These are phyloP conservation scores for Epichloe elymi DNA, from an alignment of 2,329 filamentous ascomycete species.

Conservation along the genomic window DNA sequence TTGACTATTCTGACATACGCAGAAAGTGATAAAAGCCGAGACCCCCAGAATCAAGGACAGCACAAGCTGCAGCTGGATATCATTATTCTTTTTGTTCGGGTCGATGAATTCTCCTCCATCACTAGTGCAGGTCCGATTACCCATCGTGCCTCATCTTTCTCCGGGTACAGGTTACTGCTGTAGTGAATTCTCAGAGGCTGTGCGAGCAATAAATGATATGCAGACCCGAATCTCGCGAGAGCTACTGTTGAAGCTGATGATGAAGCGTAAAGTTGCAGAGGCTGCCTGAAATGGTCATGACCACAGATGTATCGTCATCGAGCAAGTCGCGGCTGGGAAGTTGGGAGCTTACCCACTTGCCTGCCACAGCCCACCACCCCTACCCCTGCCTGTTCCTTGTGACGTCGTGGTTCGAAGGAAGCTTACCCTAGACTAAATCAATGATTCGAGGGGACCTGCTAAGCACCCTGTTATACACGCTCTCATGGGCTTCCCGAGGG, in stretches of 20 bases:
- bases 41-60: slow-evolving; percentile 56
- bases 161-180: not conserved
- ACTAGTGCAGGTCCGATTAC: not conserved
- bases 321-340: not conserved
- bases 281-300: not conserved
- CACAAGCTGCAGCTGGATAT: slow-evolving; percentile 52
- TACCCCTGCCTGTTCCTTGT: slow-evolving; percentile 1
- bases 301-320: not conserved
- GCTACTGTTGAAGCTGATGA: not conserved
- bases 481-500: too few relatives aligned
- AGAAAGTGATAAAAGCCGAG: slow-evolving; percentile 63
- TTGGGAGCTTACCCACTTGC: not conserved
- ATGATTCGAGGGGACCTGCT: not conserved
- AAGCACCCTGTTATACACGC: too few relatives aligned
- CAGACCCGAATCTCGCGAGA: not conserved
- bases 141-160: slow-evolving; percentile 5
- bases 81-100: slow-evolving; percentile 20
- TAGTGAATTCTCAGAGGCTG: not conserved
- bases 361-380: not conserved
- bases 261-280: not conserved
- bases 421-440: not conserved
- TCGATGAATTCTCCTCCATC: slow-evolving; percentile 11
- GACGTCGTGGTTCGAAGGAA: not conserved
- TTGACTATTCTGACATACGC: slow-evolving; percentile 35
- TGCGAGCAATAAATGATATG: not conserved